Conservation (phyloP, 495 filamentous ascomycete genomes). For the Penicillium mononematosum region DNA sequence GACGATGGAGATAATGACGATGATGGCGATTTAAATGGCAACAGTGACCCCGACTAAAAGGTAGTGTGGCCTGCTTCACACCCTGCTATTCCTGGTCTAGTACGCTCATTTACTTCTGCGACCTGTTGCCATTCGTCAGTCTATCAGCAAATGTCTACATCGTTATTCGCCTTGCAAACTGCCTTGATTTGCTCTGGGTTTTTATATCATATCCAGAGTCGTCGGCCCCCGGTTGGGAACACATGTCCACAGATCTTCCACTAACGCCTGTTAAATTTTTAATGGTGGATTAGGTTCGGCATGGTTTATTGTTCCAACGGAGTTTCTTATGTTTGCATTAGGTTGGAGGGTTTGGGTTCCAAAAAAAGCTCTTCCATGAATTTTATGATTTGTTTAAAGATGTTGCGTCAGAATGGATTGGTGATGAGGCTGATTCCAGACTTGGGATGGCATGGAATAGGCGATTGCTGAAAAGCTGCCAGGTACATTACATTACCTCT, state of each 20-base stretch:
- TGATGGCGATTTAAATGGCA: slow-evolving; percentile 37
- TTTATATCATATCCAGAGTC: neutral
- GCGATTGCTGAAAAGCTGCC: neutral
- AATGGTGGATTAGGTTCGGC: slow-evolving; percentile 3
- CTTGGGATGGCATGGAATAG: neutral
- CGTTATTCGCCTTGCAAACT: slow-evolving; percentile 18
- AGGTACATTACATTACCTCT: neutral
- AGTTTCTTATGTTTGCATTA: slow-evolving; percentile 9
- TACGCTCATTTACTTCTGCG: slow-evolving; percentile 16
- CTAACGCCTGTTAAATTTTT: neutral
- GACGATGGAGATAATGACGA: slow-evolving; percentile 56
- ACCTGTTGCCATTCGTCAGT: slow-evolving; percentile 14
- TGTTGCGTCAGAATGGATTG: neutral
- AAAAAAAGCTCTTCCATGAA: slow-evolving; percentile 10
- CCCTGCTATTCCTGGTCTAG: slow-evolving; percentile 16
- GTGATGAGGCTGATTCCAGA: neutral
- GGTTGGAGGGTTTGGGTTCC: slow-evolving; percentile 8
- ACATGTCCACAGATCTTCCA: slow-evolving; percentile 6
- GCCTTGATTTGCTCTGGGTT: slow-evolving; percentile 13
- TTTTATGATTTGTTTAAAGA: slow-evolving; percentile 4
- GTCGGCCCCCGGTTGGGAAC: neutral
- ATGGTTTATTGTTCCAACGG: slow-evolving; percentile 5
- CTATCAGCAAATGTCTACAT: slow-evolving; percentile 7
- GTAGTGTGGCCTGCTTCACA: slow-evolving; percentile 41
- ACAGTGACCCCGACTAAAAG: slow-evolving; percentile 17